Evolutionary conservation across 352 stramenopile genomes (phyloP).

Genomic region (Globisporangium parvum): DNA sequence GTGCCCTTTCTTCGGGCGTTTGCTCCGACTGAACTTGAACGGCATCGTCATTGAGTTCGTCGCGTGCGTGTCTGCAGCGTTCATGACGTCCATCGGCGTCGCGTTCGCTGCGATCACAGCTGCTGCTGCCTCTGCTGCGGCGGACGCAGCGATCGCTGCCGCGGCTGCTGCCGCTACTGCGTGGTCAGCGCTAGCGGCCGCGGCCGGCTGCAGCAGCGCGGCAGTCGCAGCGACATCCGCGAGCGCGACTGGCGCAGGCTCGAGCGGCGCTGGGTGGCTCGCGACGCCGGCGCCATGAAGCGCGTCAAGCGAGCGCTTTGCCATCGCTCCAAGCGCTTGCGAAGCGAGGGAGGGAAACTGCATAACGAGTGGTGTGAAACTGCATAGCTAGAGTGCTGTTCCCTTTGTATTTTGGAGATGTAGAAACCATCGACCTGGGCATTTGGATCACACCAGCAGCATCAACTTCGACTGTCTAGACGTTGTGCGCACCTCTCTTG

Average conservation of each 20-base stretch:
- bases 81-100: background rate
- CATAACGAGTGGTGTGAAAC: background rate
- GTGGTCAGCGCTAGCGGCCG: background rate
- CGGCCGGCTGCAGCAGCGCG: background rate
- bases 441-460: too few species aligned
- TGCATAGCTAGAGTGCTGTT: too few species aligned
- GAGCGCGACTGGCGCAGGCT: background rate
- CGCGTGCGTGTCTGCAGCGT: background rate
- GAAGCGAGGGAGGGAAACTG: background rate
- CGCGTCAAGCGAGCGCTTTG: background rate
- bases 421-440: too few species aligned
- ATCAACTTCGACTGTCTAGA: too few species aligned
- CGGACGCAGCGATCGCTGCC: background rate
- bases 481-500: too few species aligned
- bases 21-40: background rate
- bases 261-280: background rate
- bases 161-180: background rate
- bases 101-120: background rate
- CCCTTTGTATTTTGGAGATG: too few species aligned
- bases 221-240: background rate
- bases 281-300: background rate
- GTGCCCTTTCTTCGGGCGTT: constrained; percentile 19
- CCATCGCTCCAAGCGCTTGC: background rate
- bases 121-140: too few species aligned
- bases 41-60: background rate